Base-by-base conservation (phyloP, 768 basidiomycete genomes). In the Tulasnella sp. region DNA sequence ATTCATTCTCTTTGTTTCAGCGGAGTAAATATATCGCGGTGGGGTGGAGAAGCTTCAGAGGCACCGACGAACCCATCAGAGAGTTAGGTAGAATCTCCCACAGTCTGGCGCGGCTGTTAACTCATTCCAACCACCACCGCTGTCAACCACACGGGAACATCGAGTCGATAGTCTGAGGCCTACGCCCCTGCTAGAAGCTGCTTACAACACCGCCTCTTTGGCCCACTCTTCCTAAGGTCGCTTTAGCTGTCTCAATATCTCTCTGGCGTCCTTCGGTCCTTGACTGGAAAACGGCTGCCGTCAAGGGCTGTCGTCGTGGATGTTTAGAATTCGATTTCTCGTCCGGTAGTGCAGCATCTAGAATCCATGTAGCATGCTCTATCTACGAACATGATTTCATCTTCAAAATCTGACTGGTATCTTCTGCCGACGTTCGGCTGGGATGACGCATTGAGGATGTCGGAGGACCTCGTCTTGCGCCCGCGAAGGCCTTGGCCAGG, bases 401-500 rank as follows among this genome's bases (percentile, higher is more conserved):
- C 55, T 26, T 57, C 61, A 11, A 35, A 11, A 29, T 32, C 26
- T 26, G 61, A 67, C 61, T 32, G 16, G 13, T 18, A 35, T 67
- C 61, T 11, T 15, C 32, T 67, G 32, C 61, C 26, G 61, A 67
- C 13, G 10, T 5, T 51, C n/a, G n/a, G n/a, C 29, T 7, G n/a
- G 61, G 15, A 26, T 67, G 61, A 67, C 61, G 26, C 61, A 16
- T 26, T 35, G 61, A 67, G 32, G 61, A 10, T 26, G 61, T 29
- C 13, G 26, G 61, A 29, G 61, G 61, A 67, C 61, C 61, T 67
- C 16, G 61, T 35, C 61, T 67, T 67, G 61, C 10, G 61, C 61
- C 61, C 61, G 16, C 61, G 61, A 67, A 67, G 61, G 61, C 61
- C 61, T 13, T 29, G 61, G 61, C 61, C 29, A 67, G 61, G 61